These are phyloP conservation scores for Glycyrrhiza uralensis DNA, from an alignment of 306 rosid species.

Conservation along the genomic window DNA sequence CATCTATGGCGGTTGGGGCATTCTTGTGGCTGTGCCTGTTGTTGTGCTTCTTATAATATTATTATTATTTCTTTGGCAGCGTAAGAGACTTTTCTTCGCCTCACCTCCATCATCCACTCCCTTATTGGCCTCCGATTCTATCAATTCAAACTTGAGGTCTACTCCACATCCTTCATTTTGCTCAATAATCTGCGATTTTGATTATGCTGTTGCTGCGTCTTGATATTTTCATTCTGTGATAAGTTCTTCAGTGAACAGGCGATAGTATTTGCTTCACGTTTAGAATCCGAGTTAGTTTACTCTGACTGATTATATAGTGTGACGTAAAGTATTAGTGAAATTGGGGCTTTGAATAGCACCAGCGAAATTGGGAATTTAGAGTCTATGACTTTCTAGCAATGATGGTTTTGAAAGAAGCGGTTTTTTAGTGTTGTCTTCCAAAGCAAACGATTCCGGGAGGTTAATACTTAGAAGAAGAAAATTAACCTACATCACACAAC, in stretches of 20 bases:
- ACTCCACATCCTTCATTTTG: neutral
- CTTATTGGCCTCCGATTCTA: slow-evolving; percentile 22
- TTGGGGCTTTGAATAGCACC: neutral
- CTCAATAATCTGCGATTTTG: neutral
- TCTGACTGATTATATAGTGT: neutral
- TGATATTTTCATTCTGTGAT: neutral
- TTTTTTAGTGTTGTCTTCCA: neutral
- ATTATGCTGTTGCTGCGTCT: neutral
- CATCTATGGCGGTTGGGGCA: slow-evolving; percentile 53
- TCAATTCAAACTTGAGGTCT: slow-evolving; percentile 30
- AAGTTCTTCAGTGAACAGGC: neutral
- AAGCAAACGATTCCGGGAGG: no score
- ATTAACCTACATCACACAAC: neutral
- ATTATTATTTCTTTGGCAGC: slow-evolving; percentile 40
- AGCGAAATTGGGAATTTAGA: neutral
- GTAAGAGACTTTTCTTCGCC: slow-evolving; percentile 20
- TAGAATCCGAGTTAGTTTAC: neutral
- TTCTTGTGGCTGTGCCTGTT: slow-evolving; percentile 15
- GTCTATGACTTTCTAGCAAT: neutral
- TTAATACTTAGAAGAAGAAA: neutral
- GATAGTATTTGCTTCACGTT: neutral
- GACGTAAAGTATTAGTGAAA: neutral
- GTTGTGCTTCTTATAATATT: slow-evolving; percentile 37
- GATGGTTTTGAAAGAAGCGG: neutral
- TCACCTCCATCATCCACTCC: slow-evolving; percentile 32